These are phyloP conservation scores for Tetrapisispora nanseiensis DNA, from an alignment of 805 yeast genomes.

Conservation along the genomic window DNA sequence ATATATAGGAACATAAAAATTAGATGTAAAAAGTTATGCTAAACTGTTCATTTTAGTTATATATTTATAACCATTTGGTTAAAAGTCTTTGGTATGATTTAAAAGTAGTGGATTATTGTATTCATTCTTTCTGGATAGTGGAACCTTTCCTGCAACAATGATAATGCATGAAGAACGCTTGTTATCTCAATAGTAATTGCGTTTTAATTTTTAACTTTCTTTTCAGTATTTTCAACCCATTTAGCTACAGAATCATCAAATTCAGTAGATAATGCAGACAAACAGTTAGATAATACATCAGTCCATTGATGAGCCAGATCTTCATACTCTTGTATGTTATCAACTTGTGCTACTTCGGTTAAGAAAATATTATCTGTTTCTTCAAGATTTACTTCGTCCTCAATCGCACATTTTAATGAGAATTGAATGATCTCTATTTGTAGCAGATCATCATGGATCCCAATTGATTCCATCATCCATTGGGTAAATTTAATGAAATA, in stretches of 20 bases:
- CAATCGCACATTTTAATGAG: conserved; percentile 25
- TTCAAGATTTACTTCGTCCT: conserved; percentile 15
- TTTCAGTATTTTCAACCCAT: conserved; percentile 14
- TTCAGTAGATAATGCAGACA: conserved; percentile 7
- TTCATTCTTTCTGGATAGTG: too few relatives aligned
- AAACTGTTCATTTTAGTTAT: too few relatives aligned
- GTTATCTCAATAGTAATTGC: neutral
- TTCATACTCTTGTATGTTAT: conserved; percentile 16
- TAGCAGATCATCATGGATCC: conserved; percentile 10
- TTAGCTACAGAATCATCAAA: conserved; percentile 12
- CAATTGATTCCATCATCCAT: conserved; percentile 28
- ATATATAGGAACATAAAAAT: too few relatives aligned
- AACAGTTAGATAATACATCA: neutral
- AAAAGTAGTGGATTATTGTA: too few relatives aligned
- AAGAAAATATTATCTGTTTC: conserved; percentile 26
- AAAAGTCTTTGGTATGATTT: too few relatives aligned
- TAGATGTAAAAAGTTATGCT: too few relatives aligned
- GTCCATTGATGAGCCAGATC: neutral
- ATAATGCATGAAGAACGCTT: neutral
- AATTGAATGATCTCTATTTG: conserved; percentile 25
- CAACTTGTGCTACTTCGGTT: conserved; percentile 25
- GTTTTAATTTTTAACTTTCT: neutral
- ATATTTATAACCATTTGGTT: too few relatives aligned
- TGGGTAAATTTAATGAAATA: conserved; percentile 29
- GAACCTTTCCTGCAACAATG: too few relatives aligned